A percentile compares a stretch with the other conserved stretches of the same genome.
Evolutionary conservation across 2,329 filamentous ascomycete species (phyloP).

Genomic region (Fusarium falciforme): DNA sequence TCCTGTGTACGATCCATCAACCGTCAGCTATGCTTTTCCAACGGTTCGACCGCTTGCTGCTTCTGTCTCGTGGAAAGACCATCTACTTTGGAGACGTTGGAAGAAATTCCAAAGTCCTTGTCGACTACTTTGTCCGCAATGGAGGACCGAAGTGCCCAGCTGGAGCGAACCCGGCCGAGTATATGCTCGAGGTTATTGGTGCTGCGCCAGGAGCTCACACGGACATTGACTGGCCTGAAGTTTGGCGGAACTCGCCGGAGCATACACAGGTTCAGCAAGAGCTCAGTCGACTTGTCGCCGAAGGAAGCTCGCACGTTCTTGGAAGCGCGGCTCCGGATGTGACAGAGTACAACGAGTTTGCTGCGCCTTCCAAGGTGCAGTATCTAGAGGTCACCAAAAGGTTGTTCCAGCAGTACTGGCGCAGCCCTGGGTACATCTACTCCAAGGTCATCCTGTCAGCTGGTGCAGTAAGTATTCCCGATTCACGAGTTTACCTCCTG

Average conservation of each 20-base stretch:
- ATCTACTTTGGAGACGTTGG: constrained; percentile 76
- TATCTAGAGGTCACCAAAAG: constrained; percentile 52
- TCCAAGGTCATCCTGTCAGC: constrained; percentile 56
- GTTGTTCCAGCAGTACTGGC: constrained; percentile 50
- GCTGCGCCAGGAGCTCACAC: constrained; percentile 63
- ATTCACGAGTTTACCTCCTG: rapidly evolving
- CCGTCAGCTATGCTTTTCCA: constrained; percentile 61
- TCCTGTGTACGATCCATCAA: constrained; percentile 64
- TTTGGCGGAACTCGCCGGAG: constrained; percentile 51
- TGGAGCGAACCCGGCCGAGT: constrained; percentile 75
- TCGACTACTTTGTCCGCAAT: constrained; percentile 71
- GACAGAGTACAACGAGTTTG: constrained; percentile 46
- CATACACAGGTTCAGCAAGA: constrained; percentile 48
- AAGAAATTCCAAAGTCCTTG: constrained; percentile 62
- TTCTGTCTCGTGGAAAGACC: constrained; percentile 70
- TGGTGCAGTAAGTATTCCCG: constrained; percentile 45
- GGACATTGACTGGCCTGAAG: constrained; percentile 52
- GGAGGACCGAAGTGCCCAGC: constrained; percentile 64
- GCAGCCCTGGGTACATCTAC: constrained; percentile 70
- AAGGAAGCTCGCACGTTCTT: not conserved
- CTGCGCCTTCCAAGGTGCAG: constrained; percentile 46
- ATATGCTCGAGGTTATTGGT: constrained; percentile 66
- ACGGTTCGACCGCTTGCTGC: constrained; percentile 67
- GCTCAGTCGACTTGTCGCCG: constrained; percentile 42
- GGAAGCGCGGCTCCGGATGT: not conserved